Base-by-base conservation (phyloP, 1,284 basidiomycete genomes). In the Agaricales sp. region DNA sequence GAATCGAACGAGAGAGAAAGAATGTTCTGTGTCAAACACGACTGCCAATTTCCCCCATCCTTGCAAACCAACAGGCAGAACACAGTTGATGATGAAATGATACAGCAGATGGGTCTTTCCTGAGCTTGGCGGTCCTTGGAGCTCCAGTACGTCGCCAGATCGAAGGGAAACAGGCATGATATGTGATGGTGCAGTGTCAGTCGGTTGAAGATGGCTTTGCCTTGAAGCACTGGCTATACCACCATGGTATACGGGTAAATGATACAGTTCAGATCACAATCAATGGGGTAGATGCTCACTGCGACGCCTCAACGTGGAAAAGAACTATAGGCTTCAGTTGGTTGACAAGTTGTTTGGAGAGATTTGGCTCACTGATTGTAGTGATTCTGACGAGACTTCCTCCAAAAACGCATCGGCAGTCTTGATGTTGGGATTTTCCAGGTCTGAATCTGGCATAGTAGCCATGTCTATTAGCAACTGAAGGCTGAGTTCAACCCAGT, bases 101-200 rank as follows among this genome's bases (percentile, higher is more conserved):
- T 84, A 82, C 20, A 87, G 63, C 8, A 91, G 63, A 52, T 84
- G 80, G 1, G 82, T 82, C 63, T 91, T 92, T 30, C 86, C 88
- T 14, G 80, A 78, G 18, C 72, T 72, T 1, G 86, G 67, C 3
- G 81, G 73, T 1, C 87, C 88, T 62, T 88, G 82, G 35, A 92
- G 70, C 62, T 87, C 82, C 56, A 90, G 63, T 39, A 87, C 70
- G 62, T 87, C 77, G 23, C 80, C 80, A 11, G 41, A 19, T 35
- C 30, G 30, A n/a, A 35, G 30, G n/a, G 11, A 35, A n/a, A n/a
- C n/a, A 8, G 30, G 30, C 11, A 35, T 11, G 30, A 11, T 8
- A n/a, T 8, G 11, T 8, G 11, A 11, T 8, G 30, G 30, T 35
- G 8, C 30, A n/a, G 30, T n/a, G 30, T 35, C 30, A 35, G 30